Evolutionary conservation across 257 asterid species (phyloP).

Genomic region (Orobanche coerulescens): DNA sequence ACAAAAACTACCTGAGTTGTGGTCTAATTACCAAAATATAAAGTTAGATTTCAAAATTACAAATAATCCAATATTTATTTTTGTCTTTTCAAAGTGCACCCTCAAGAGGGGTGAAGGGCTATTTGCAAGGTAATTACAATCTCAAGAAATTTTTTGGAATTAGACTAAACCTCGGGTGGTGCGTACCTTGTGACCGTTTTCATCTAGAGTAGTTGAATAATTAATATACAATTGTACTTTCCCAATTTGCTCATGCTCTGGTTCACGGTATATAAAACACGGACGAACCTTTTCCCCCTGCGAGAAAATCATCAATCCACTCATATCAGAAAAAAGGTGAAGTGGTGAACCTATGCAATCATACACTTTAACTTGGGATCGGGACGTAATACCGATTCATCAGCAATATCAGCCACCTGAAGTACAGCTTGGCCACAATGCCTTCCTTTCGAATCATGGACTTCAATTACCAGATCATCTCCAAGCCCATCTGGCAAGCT

Average conservation of each 20-base stretch:
- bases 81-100: too few relatives aligned
- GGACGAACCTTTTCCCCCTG: constrained; percentile 87
- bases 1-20: too few relatives aligned
- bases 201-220: constrained; percentile 68
- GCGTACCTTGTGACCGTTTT: constrained; percentile 60
- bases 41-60: too few relatives aligned
- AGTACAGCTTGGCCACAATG: constrained; percentile 68
- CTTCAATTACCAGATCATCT: constrained; percentile 77
- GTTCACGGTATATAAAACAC: constrained; percentile 71
- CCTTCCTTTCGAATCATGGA: constrained; percentile 71
- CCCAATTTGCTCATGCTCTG: constrained; percentile 92
- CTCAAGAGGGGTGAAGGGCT: too few relatives aligned
- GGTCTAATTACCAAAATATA: too few relatives aligned
- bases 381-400: constrained; percentile 57
- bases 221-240: constrained; percentile 61
- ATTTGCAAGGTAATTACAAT: too few relatives aligned
- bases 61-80: too few relatives aligned
- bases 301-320: constrained; percentile 20
- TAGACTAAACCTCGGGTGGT: too few relatives aligned
- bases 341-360: neutral
- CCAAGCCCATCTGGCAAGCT: constrained; percentile 94
- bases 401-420: constrained; percentile 89
- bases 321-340: neutral
- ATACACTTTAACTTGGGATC: constrained; percentile 11
- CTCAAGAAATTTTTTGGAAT: too few relatives aligned